Percentiles rank a stretch among this genome's conserved stretches.
Evolutionary conservation across 345 rosid species (phyloP).

Genomic region (Arabis alpina): DNA sequence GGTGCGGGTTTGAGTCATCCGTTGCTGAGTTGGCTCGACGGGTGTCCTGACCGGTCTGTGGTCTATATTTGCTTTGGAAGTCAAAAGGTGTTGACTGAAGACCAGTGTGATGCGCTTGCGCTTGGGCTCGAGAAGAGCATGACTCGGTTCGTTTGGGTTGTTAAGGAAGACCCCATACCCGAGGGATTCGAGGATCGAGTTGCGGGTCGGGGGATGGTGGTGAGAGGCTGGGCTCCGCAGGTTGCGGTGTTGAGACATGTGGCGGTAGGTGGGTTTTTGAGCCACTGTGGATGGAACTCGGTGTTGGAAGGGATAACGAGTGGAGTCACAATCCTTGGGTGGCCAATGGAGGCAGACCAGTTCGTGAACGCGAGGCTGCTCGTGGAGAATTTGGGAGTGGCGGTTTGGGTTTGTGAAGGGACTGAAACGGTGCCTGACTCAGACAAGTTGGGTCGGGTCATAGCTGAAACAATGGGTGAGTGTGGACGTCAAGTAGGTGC

Average conservation of each 20-base stretch:
- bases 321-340: constrained; percentile 54
- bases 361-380: constrained; percentile 51
- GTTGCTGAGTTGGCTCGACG: constrained; percentile 57
- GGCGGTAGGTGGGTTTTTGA: constrained; percentile 65
- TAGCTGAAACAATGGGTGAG: constrained; percentile 40
- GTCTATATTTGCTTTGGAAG: constrained; percentile 76
- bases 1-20: not conserved
- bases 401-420: constrained; percentile 55
- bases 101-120: constrained; percentile 44
- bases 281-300: constrained; percentile 49
- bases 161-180: constrained; percentile 38
- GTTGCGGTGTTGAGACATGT: constrained; percentile 52
- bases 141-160: constrained; percentile 40
- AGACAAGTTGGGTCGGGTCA: constrained; percentile 43
- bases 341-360: constrained; percentile 65
- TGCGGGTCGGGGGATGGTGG: constrained; percentile 48
- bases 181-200: constrained; percentile 58
- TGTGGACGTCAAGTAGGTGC: constrained; percentile 15
- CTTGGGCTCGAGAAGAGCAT: constrained; percentile 18
- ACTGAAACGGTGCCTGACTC: constrained; percentile 59
- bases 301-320: constrained; percentile 60
- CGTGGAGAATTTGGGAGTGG: constrained; percentile 63
- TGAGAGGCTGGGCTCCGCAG: constrained; percentile 70
- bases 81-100: constrained; percentile 48
- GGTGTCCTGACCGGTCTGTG: constrained; percentile 58